Evolutionary conservation across 2,329 filamentous ascomycete genomes (phyloP).

Genomic region (Karstenula rhodostoma): DNA sequence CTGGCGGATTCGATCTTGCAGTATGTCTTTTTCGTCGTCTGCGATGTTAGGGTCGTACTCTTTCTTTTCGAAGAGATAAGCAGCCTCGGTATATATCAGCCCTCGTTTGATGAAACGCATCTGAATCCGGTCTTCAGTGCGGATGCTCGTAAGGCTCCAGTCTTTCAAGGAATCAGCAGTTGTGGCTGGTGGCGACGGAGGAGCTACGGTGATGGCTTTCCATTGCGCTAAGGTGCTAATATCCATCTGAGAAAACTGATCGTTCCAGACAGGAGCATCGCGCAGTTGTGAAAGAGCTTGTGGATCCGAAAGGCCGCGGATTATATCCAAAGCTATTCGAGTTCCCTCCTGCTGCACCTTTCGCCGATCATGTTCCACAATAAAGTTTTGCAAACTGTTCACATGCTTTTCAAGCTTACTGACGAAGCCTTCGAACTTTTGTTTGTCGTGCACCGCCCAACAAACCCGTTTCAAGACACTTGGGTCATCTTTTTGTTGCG

Average conservation of each 20-base stretch:
- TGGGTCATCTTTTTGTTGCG: neutral
- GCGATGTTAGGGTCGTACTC: slow-evolving; percentile 19
- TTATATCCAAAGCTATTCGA: slow-evolving; percentile 2
- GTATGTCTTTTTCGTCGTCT: slow-evolving; percentile 12
- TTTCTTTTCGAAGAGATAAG: slow-evolving; percentile 21
- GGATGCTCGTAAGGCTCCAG: slow-evolving; percentile 5
- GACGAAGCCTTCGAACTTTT: slow-evolving; percentile 13
- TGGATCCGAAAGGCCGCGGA: slow-evolving; percentile 7
- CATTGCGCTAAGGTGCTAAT: slow-evolving; percentile 5
- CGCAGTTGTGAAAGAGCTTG: neutral
- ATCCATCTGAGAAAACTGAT: slow-evolving; percentile 4
- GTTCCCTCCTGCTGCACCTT: slow-evolving; percentile 9
- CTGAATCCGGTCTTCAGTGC: neutral
- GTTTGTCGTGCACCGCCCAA: slow-evolving; percentile 17
- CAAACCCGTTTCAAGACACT: neutral
- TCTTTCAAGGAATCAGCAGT: neutral
- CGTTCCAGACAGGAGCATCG: neutral
- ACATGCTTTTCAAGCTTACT: slow-evolving; percentile 9
- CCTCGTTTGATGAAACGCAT: slow-evolving; percentile 8
- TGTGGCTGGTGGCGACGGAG: neutral
- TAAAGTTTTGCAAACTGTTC: slow-evolving; percentile 1
- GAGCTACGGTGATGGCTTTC: slow-evolving; percentile 9
- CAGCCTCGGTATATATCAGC: neutral
- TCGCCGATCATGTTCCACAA: neutral
- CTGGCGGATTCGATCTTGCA: slow-evolving; percentile 15